Evolutionary conservation across 176 grass and related monocot species (phyloP).

Genomic region (Cymbopogon citratus): DNA sequence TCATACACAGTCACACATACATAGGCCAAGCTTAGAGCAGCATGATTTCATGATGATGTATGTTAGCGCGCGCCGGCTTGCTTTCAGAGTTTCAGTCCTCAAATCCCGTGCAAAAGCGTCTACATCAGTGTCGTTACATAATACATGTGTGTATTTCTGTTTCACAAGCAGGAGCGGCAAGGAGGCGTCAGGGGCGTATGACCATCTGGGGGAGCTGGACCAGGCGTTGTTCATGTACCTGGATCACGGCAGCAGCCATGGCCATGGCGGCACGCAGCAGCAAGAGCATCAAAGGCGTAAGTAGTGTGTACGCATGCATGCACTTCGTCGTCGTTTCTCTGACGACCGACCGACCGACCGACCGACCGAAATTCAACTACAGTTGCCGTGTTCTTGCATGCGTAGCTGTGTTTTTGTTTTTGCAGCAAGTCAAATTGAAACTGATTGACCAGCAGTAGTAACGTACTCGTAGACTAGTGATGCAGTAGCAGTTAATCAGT

Average conservation of each 20-base stretch:
- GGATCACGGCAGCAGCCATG: slow-evolving; percentile 51
- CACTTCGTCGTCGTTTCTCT: not conserved
- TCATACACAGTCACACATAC: slow-evolving; percentile 11
- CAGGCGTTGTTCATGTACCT: slow-evolving; percentile 77
- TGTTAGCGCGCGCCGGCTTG: not conserved
- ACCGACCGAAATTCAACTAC: not conserved
- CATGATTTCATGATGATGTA: slow-evolving; percentile 47
- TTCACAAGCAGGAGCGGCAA: slow-evolving; percentile 30
- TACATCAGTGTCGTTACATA: not conserved
- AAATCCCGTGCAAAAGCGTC: slow-evolving; percentile 30
- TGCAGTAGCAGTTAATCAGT: not conserved
- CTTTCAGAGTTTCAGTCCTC: not conserved
- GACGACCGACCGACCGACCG: not conserved
- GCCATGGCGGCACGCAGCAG: slow-evolving; percentile 11
- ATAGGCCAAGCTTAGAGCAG: slow-evolving; percentile 10
- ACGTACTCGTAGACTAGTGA: not conserved
- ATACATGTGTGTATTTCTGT: not conserved
- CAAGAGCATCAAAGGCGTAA: slow-evolving; percentile 61
- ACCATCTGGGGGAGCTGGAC: slow-evolving; percentile 74
- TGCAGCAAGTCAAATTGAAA: slow-evolving; percentile 10
- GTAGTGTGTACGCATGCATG: slow-evolving; percentile 12
- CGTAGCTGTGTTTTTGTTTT: not conserved
- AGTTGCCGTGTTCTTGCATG: not conserved
- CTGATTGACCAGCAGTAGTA: not conserved
- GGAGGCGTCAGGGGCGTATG: slow-evolving; percentile 61